phyloP scores from a whole-genome alignment of 768 basidiomycete species.

The Leccinum variicolor region DNA sequence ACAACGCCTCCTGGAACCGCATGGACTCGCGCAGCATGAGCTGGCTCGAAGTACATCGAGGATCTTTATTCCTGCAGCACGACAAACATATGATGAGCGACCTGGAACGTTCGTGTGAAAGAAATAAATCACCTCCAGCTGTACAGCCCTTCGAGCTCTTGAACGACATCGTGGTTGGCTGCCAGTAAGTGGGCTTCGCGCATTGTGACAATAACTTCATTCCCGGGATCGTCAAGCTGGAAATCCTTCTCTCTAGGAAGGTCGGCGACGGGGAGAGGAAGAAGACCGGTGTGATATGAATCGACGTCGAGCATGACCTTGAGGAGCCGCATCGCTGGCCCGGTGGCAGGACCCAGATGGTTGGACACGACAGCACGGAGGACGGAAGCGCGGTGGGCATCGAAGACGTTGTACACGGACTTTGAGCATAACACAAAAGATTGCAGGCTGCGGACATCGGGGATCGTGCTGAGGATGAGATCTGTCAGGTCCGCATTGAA shows the following conservation, averaged over 20 bases:
- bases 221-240: background rate
- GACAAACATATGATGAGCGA: conserved; percentile 3
- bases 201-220: background rate
- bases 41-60: conserved; percentile 26
- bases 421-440: conserved; percentile 14
- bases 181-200: conserved; percentile 13
- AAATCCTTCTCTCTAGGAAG: conserved; percentile 14
- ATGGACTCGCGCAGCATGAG: conserved; percentile 28
- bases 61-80: conserved; percentile 35
- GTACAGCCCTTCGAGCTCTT: conserved; percentile 13
- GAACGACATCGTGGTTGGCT: conserved; percentile 13
- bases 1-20: conserved; percentile 28
- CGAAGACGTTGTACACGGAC: conserved; percentile 15
- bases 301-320: conserved; percentile 11
- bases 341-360: conserved; percentile 8
- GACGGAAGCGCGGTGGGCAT: conserved; percentile 7
- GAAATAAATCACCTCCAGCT: conserved; percentile 19
- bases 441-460: background rate
- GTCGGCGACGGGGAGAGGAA: conserved; percentile 1
- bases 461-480: background rate
- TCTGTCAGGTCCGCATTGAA: background rate
- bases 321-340: conserved; percentile 15
- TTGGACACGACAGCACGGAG: conserved; percentile 15
- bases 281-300: conserved; percentile 7
- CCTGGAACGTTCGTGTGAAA: background rate